phyloP scores from a whole-genome alignment of 768 basidiomycete species.

The Lactifluus volemus region DNA sequence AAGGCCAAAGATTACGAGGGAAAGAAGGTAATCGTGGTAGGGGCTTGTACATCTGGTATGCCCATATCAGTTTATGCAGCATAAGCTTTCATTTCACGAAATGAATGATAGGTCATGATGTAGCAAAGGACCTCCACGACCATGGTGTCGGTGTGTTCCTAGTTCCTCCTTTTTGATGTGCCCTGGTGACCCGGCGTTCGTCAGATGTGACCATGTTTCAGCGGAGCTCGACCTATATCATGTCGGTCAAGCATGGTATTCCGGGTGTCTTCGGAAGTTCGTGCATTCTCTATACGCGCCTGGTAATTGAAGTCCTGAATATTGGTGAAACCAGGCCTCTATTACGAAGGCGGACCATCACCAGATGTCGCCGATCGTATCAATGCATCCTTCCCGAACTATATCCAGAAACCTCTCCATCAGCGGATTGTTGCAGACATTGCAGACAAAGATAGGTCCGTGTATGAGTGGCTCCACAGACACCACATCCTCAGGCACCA shows the following conservation, averaged over 20 bases:
- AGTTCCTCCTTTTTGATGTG: not conserved
- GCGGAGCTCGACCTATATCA: constrained; percentile 31
- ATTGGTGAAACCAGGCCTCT: constrained; percentile 1
- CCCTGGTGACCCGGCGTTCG: not conserved
- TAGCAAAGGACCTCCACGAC: constrained; percentile 25
- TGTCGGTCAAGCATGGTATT: constrained; percentile 24
- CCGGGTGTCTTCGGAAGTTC: constrained; percentile 10
- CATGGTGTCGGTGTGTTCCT: constrained; percentile 22
- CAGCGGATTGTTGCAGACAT: constrained; percentile 34
- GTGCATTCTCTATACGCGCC: not conserved
- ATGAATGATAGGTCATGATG: constrained; percentile 25
- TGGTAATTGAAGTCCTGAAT: not conserved
- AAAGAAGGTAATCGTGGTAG: constrained; percentile 35
- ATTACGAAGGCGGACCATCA: constrained; percentile 12
- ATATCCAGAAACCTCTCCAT: constrained; percentile 23
- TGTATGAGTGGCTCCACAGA: not conserved
- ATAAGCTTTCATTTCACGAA: not conserved
- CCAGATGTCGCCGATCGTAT: constrained; percentile 50
- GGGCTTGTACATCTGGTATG: constrained; percentile 30
- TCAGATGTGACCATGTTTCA: constrained; percentile 25
- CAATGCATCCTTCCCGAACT: constrained; percentile 32
- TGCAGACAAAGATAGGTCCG: constrained; percentile 44
- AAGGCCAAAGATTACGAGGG: constrained; percentile 27
- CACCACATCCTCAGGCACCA: not conserved
- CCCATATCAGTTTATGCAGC: not conserved